A percentile compares a stretch with the other conserved stretches of the same genome.
These are phyloP conservation scores for Hypoxylon cercidicola DNA, from an alignment of 495 filamentous ascomycete genomes.

Conservation along the genomic window DNA sequence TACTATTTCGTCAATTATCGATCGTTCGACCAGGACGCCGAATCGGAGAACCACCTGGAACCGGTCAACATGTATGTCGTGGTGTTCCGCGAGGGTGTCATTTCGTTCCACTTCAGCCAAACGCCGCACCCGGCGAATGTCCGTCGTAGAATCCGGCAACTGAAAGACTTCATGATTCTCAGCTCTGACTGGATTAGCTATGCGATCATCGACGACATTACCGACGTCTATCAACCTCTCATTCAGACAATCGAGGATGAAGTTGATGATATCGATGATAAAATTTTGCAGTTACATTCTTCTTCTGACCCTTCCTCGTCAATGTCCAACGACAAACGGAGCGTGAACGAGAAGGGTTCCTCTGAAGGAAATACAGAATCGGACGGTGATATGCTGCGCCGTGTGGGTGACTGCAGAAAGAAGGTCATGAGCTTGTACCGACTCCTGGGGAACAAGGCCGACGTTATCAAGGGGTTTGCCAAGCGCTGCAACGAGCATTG, in stretches of 20 bases:
- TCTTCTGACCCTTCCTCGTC: conserved; percentile 49
- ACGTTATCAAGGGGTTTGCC: conserved; percentile 99
- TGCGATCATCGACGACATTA: conserved; percentile 97
- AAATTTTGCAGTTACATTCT: conserved; percentile 80
- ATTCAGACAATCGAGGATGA: conserved; percentile 91
- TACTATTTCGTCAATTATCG: conserved; percentile 99
- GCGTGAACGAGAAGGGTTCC: conserved; percentile 57
- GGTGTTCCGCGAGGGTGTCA: conserved; percentile 92
- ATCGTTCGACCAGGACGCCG: conserved; percentile 92
- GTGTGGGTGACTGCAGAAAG: conserved; percentile 92
- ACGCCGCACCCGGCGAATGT: conserved; percentile 96
- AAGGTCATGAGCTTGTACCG: conserved; percentile 96
- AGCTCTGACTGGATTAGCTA: conserved; percentile 99
- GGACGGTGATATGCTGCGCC: conserved; percentile 84
- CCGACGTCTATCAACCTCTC: conserved; percentile 90
- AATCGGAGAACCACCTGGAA: conserved; percentile 88
- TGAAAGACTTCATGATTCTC: conserved; percentile 92
- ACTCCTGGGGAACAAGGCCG: conserved; percentile 94
- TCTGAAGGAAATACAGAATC: conserved; percentile 62
- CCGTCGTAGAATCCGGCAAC: conserved; percentile 87
- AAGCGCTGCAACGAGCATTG: conserved; percentile 98
- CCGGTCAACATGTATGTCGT: conserved; percentile 98
- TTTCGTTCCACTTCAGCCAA: conserved; percentile 95
- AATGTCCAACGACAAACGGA: conserved; percentile 36
- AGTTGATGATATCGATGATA: conserved; percentile 88